Evolutionary conservation across 305 asterid genomes (phyloP), one percentile per base, ranked within the genome.

Genomic region (Stenogyne calaminthoides): DNA sequence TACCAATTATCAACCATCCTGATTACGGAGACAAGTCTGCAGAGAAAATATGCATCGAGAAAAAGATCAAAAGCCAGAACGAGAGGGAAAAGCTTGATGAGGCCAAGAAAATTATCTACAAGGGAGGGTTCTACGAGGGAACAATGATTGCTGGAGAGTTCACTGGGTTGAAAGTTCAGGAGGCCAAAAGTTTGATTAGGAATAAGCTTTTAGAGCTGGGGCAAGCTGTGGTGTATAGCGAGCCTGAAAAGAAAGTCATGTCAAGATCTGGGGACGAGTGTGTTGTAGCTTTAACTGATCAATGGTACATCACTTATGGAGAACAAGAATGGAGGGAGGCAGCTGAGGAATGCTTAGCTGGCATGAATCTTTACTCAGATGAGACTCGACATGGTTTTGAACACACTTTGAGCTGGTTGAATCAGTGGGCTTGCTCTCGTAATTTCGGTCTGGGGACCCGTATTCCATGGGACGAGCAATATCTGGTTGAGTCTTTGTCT

Each of bases 261-360:
- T 92, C 99, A 3, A 87, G 99, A 85, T 95, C 99, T 8, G 98
- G 98, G 51, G 99, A 95, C 72, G 98, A 95, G 81, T 95, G 99
- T 61, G 95, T 95, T 11, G 98, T 95, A 71, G 97, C 97, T 37
- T 87, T 94, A 85, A 91, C 97, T 55, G 98, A 94, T 78, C 97
- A 94, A 71, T 90, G 99, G 99, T 95, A 92, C 81, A 79, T 90
- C 66, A 90, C 87, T 12, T 95, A 92, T 51, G 98, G 98, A 47
- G 99, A 92, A 78, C 60, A 80, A 56, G 93, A 88, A 79, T 95
- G 98, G 99, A 88, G 58, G 80, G 86, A 86, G 34, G 80, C 82
- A 19, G 87, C 98, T 1, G 99, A 92, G 81, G 91, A 95, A 63
- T 95, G 99, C 80, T 81, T 95, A 77, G 84, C 96, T 74, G 78